Percentiles rank a stretch among this genome's conserved stretches.
These are phyloP conservation scores for Ogataea hybrid DNA, from an alignment of 1,139 yeast species.

Conservation along the genomic window DNA sequence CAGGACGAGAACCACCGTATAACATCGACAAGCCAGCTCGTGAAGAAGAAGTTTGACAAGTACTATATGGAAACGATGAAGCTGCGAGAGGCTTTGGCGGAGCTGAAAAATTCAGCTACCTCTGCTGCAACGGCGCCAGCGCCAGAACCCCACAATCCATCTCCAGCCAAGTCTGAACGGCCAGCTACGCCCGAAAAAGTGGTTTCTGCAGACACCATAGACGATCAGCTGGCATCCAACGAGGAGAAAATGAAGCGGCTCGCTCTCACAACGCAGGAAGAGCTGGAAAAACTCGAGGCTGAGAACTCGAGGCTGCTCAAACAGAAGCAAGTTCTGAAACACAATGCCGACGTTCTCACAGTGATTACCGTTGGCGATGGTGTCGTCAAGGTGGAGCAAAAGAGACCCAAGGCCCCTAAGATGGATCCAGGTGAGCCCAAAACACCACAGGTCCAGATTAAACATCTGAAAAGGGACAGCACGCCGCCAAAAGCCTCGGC, in stretches of 20 bases:
- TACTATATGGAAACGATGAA: conserved; percentile 19
- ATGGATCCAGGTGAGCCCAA: background rate
- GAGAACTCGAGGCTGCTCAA: conserved; percentile 17
- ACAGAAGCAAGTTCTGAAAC: conserved; percentile 3
- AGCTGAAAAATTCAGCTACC: background rate
- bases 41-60: conserved; percentile 19
- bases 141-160: too few species aligned
- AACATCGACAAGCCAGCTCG: conserved; percentile 12
- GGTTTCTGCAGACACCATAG: background rate
- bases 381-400: conserved; percentile 15
- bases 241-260: conserved; percentile 10
- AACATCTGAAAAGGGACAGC: background rate
- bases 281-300: conserved; percentile 16
- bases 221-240: conserved; percentile 5
- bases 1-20: conserved; percentile 8
- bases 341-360: conserved; percentile 8
- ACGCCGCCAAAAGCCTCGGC: background rate
- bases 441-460: conserved; percentile 3
- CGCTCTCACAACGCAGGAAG: conserved; percentile 13
- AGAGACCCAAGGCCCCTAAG: conserved; percentile 4
- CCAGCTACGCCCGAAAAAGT: background rate
- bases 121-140: background rate
- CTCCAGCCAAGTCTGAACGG: too few species aligned
- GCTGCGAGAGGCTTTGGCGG: conserved; percentile 9
- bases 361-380: conserved; percentile 18